Percentiles rank a stretch among this genome's conserved stretches.
phyloP scores from a whole-genome alignment of 2,329 filamentous ascomycete genomes.

The Fusarium sororula region DNA sequence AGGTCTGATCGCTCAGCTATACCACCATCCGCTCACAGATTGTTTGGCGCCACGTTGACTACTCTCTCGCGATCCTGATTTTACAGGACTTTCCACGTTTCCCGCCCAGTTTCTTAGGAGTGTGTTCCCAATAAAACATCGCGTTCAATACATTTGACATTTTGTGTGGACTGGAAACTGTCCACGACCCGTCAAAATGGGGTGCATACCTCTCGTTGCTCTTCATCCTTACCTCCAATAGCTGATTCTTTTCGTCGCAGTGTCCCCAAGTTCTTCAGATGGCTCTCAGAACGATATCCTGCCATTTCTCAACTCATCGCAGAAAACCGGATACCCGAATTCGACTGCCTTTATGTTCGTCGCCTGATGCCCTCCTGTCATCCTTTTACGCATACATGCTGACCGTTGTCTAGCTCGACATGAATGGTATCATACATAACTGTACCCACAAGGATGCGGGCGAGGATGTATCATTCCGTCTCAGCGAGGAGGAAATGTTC shows the following conservation, averaged over 20 bases:
- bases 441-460: conserved; percentile 94
- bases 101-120: conserved; percentile 23
- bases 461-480: conserved; percentile 88
- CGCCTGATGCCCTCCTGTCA: conserved; percentile 23
- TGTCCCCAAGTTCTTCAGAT: conserved; percentile 94
- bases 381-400: conserved; percentile 20
- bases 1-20: conserved; percentile 4
- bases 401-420: conserved; percentile 71
- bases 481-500: conserved; percentile 99
- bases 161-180: conserved; percentile 36
- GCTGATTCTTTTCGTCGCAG: conserved; percentile 47
- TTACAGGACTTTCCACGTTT: conserved; percentile 35
- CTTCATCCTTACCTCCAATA: background rate
- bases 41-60: conserved; percentile 17
- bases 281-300: conserved; percentile 99
- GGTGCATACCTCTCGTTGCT: conserved; percentile 31
- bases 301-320: conserved; percentile 98
- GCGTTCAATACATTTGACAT: conserved; percentile 7
- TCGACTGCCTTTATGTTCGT: conserved; percentile 90
- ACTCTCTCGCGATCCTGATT: conserved; percentile 27
- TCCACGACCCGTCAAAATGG: conserved; percentile 42
- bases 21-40: conserved; percentile 2
- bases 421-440: conserved; percentile 99
- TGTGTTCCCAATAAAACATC: conserved; percentile 11
- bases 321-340: conserved; percentile 98